phyloP scores from a whole-genome alignment of 2,329 filamentous ascomycete genomes.

The Cadophora luteo-olivacea region DNA sequence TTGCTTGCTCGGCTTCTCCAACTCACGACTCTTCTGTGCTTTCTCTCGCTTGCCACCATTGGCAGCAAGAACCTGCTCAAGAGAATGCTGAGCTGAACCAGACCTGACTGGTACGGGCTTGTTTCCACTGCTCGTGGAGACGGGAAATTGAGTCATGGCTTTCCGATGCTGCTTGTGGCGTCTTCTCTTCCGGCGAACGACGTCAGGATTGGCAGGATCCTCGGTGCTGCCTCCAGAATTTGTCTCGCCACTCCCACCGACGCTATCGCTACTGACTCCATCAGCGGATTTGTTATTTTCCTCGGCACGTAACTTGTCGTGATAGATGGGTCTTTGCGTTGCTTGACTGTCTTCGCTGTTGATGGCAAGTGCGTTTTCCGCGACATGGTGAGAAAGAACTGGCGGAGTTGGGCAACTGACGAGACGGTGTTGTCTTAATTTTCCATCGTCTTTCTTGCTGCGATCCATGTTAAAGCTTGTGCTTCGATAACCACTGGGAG shows the following conservation, averaged over 20 bases:
- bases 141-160: slow-evolving; percentile 4
- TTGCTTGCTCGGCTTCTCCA: slow-evolving; percentile 3
- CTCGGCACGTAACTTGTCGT: not conserved
- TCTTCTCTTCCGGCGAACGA: slow-evolving; percentile 15
- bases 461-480: slow-evolving; percentile 9
- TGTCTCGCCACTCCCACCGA: slow-evolving; percentile 8
- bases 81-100: slow-evolving; percentile 15
- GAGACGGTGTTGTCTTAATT: slow-evolving; percentile 22
- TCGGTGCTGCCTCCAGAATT: slow-evolving; percentile 17
- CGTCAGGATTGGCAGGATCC: not conserved
- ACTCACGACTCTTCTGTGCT: slow-evolving; percentile 3
- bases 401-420: slow-evolving; percentile 20
- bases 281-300: not conserved
- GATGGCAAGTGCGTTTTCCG: slow-evolving; percentile 13
- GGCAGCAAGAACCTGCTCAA: slow-evolving; percentile 13
- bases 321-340: slow-evolving; percentile 16
- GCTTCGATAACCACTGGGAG: slow-evolving; percentile 8
- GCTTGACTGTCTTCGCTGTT: slow-evolving; percentile 20
- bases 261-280: slow-evolving; percentile 11
- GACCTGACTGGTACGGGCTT: not conserved
- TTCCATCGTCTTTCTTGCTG: not conserved
- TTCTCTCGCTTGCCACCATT: slow-evolving; percentile 17
- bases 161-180: slow-evolving; percentile 17
- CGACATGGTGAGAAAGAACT: slow-evolving; percentile 16
- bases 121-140: not conserved